These are phyloP conservation scores for Chalciporus sp. DNA, from an alignment of 1,284 basidiomycete species.

Conservation along the genomic window DNA sequence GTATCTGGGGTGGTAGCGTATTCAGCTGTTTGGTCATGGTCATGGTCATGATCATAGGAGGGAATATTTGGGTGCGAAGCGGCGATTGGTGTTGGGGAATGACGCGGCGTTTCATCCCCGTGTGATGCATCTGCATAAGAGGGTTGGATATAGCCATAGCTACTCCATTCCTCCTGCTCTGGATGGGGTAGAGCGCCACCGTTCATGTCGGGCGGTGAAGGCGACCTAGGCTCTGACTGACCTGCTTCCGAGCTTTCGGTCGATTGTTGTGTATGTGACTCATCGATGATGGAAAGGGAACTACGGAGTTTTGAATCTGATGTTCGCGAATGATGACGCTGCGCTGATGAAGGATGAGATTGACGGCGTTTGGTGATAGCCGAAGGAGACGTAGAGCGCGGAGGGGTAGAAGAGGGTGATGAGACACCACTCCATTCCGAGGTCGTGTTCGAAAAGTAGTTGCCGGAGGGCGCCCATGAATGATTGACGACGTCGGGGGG, in stretches of 20 bases:
- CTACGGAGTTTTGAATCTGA: slow-evolving; percentile 69
- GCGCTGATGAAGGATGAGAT: slow-evolving; percentile 47
- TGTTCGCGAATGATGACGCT: slow-evolving; percentile 47
- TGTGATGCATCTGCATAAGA: slow-evolving; percentile 39
- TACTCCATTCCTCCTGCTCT: slow-evolving; percentile 39
- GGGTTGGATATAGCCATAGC: slow-evolving; percentile 44
- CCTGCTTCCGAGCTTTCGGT: slow-evolving; percentile 17
- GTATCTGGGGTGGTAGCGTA: slow-evolving; percentile 30
- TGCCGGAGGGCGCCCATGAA: slow-evolving; percentile 43
- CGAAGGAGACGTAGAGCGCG: slow-evolving; percentile 44
- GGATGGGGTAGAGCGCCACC: slow-evolving; percentile 15
- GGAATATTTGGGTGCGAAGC: slow-evolving; percentile 30
- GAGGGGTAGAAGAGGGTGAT: slow-evolving; percentile 43
- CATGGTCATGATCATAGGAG: slow-evolving; percentile 30
- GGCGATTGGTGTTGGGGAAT: slow-evolving; percentile 38
- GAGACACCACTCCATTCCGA: slow-evolving; percentile 54
- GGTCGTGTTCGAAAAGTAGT: slow-evolving; percentile 44
- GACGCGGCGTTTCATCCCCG: slow-evolving; percentile 51
- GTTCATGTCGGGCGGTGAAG: slow-evolving; percentile 28
- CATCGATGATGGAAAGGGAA: slow-evolving; percentile 66
- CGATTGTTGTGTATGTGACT: slow-evolving; percentile 36
- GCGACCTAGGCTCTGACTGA: slow-evolving; percentile 16
- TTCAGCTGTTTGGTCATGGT: slow-evolving; percentile 29
- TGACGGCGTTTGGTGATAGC: slow-evolving; percentile 49
- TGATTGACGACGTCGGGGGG: slow-evolving; percentile 37